Evolutionary conservation across 73 alveolate species (phyloP).

Genomic region (Effrenium voratum): DNA sequence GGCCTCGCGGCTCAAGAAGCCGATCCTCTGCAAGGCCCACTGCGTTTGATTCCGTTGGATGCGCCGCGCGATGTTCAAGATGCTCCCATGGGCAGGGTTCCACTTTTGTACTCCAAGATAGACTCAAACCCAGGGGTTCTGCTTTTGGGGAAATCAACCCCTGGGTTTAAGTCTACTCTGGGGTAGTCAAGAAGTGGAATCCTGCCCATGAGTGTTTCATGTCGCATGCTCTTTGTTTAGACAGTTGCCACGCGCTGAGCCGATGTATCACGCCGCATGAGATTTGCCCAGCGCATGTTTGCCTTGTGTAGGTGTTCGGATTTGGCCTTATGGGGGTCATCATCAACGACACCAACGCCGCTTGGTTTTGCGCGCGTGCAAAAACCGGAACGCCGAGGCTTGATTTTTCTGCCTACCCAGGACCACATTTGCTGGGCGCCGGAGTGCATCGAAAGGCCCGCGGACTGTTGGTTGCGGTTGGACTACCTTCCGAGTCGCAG

Average conservation of each 20-base stretch:
- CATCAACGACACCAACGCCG: constrained; percentile 66
- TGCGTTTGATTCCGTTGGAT: too few relatives aligned
- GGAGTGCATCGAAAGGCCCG: constrained; percentile 75
- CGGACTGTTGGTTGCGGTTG: not conserved
- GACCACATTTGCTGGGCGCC: constrained; percentile 85
- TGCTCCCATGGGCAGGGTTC: too few relatives aligned
- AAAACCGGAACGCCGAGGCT: not conserved
- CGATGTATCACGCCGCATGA: too few relatives aligned
- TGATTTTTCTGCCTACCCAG: not conserved
- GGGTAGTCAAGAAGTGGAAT: too few relatives aligned
- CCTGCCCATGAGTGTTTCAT: too few relatives aligned
- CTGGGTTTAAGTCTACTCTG: too few relatives aligned
- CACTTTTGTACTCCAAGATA: too few relatives aligned
- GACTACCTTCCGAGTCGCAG: not conserved
- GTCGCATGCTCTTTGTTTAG: too few relatives aligned
- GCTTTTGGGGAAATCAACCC: too few relatives aligned
- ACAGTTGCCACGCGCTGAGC: too few relatives aligned
- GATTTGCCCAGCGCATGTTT: not conserved
- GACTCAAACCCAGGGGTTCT: too few relatives aligned
- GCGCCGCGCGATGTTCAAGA: too few relatives aligned
- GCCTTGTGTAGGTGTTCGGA: constrained; percentile 46
- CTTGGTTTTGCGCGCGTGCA: not conserved
- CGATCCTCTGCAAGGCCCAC: constrained; percentile 53
- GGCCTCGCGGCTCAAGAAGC: constrained; percentile 21
- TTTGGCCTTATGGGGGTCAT: constrained; percentile 80